Percentiles rank a stretch among this genome's conserved stretches.
phyloP scores from a whole-genome alignment of 306 rosid genomes.

The Inga laurina region DNA sequence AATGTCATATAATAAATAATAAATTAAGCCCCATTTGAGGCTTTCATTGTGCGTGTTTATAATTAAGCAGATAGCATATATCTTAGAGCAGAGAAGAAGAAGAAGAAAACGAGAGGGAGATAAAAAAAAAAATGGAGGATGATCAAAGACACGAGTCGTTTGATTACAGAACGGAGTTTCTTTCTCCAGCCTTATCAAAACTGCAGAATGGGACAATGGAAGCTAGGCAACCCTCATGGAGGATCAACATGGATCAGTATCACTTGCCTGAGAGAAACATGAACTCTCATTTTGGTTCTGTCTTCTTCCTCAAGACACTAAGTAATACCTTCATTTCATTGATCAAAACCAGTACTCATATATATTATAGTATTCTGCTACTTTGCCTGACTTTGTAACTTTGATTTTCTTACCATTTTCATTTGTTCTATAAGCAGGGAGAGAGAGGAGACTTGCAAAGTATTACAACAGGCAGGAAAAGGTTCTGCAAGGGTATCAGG shows the following conservation, averaged over 20 bases:
- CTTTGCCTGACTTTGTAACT: neutral
- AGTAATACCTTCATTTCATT: constrained; percentile 31
- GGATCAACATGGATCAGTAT: constrained; percentile 70
- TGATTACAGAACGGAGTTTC: constrained; percentile 70
- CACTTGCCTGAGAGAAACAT: constrained; percentile 52
- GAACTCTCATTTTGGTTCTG: constrained; percentile 58
- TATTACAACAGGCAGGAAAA: constrained; percentile 78
- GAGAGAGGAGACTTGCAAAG: constrained; percentile 59
- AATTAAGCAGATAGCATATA: neutral
- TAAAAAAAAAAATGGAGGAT: constrained; percentile 43
- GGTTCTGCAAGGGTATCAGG: constrained; percentile 74
- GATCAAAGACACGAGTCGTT: constrained; percentile 54
- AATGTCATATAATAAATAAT: neutral
- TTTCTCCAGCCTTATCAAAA: constrained; percentile 55
- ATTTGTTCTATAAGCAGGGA: constrained; percentile 38
- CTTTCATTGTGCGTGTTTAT: neutral
- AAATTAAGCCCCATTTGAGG: neutral
- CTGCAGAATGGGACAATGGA: constrained; percentile 39
- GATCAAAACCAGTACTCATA: neutral
- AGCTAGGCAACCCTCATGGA: constrained; percentile 72
- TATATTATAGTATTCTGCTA: neutral
- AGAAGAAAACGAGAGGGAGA: neutral
- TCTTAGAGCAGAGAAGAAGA: neutral
- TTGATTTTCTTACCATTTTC: neutral
- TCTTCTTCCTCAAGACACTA: constrained; percentile 47